phyloP scores from a whole-genome alignment of 192 early-diverging fungal genomes.

The Backusella mclennaniae region DNA sequence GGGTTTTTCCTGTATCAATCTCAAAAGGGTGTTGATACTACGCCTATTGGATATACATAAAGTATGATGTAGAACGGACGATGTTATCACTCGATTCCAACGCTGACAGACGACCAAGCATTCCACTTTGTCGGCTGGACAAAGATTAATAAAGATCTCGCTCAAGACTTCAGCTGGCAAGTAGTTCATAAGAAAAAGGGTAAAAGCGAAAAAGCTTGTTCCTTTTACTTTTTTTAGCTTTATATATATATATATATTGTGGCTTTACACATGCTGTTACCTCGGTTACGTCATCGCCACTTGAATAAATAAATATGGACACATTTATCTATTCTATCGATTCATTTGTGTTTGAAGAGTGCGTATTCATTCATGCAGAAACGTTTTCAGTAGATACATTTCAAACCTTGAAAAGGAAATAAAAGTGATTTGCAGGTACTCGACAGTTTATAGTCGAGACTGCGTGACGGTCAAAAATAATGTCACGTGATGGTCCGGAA shows the following conservation, averaged over 20 bases:
- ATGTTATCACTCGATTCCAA: not conserved
- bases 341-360: not conserved
- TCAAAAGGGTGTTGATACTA: not conserved
- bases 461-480: not conserved
- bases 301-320: too few species aligned
- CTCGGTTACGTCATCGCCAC: too few species aligned
- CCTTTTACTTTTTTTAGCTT: too few species aligned
- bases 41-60: not conserved
- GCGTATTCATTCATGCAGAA: not conserved
- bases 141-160: not conserved
- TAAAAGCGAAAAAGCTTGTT: not conserved
- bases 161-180: not conserved
- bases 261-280: too few species aligned
- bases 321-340: too few species aligned
- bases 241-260: too few species aligned
- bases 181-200: not conserved
- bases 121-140: not conserved
- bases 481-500: not conserved
- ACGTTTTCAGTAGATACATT: not conserved
- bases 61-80: not conserved
- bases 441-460: not conserved
- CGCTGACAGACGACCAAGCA: not conserved
- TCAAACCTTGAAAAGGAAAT: not conserved
- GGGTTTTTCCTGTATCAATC: not conserved
- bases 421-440: not conserved